These are phyloP conservation scores for Penicillium nucicola DNA, from an alignment of 495 filamentous ascomycete species.

Conservation along the genomic window DNA sequence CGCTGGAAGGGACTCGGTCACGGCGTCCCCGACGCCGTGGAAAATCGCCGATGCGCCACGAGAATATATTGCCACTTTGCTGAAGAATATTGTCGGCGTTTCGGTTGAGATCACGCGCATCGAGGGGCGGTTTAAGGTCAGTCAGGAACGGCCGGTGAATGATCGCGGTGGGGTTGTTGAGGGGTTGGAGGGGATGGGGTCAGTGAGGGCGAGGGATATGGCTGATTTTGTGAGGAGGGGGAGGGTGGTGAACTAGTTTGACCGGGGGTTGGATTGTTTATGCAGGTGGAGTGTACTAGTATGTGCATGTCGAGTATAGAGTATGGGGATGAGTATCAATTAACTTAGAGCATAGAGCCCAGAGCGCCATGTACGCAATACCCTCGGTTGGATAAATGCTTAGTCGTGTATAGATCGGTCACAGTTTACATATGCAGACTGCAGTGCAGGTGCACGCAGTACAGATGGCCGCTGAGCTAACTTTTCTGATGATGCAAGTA, in stretches of 20 bases:
- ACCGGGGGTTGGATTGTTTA: not conserved
- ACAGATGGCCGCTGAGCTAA: no score
- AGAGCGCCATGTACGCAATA: not conserved
- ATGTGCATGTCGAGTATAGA: no score
- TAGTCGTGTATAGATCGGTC: not conserved
- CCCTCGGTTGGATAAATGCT: constrained; percentile 20
- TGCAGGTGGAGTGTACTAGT: not conserved
- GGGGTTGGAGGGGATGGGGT: constrained; percentile 33
- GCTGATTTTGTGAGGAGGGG: constrained; percentile 15
- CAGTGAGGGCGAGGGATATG: constrained; percentile 13
- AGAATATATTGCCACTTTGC: constrained; percentile 40
- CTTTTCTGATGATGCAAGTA: no score
- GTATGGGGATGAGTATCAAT: no score
- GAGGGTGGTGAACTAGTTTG: constrained; percentile 1
- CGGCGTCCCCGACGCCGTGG: constrained; percentile 29
- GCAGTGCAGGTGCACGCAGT: no score
- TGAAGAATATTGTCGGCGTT: constrained; percentile 51
- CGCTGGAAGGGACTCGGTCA: constrained; percentile 8
- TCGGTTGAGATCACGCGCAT: constrained; percentile 41
- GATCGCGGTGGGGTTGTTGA: constrained; percentile 47
- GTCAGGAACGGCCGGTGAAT: constrained; percentile 43
- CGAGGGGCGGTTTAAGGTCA: constrained; percentile 54
- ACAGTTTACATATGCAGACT: no score
- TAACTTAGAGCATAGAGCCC: not conserved
- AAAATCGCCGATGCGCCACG: constrained; percentile 45